Conservation (phyloP, 2,329 filamentous ascomycete species). For the Beauveria medogensis region DNA sequence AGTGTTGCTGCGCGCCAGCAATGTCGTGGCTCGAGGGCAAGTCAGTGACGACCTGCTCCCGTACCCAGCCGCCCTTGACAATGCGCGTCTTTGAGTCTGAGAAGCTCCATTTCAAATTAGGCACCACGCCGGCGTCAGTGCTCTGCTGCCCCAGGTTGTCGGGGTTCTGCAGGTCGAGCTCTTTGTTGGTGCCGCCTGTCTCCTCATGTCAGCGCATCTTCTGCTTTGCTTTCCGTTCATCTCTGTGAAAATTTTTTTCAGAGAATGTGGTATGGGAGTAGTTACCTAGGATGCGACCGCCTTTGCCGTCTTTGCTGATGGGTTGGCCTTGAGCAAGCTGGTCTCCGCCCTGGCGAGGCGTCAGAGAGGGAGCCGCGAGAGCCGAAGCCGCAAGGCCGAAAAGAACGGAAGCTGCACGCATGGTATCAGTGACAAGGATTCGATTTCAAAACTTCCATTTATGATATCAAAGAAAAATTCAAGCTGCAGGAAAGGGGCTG, state of each 20-base stretch:
- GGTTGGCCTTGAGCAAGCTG: slow-evolving; percentile 46
- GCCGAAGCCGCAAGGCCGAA: slow-evolving; percentile 2
- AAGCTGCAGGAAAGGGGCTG: neutral
- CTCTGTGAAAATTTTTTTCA: neutral
- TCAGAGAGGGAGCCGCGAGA: slow-evolving; percentile 16
- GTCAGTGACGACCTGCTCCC: slow-evolving; percentile 60
- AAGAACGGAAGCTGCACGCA: slow-evolving; percentile 1
- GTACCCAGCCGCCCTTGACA: slow-evolving; percentile 56
- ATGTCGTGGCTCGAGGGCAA: slow-evolving; percentile 59
- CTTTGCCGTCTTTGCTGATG: slow-evolving; percentile 48
- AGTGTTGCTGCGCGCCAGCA: slow-evolving; percentile 58
- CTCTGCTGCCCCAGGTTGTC: slow-evolving; percentile 53
- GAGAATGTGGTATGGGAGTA: neutral
- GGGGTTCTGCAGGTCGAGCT: slow-evolving; percentile 54
- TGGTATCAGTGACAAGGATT: neutral
- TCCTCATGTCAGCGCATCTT: neutral
- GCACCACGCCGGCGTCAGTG: slow-evolving; percentile 56
- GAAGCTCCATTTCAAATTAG: slow-evolving; percentile 63
- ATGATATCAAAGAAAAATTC: neutral
- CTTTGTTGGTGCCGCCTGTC: slow-evolving; percentile 54
- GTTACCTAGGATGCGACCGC: slow-evolving; percentile 49
- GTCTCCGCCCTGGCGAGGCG: slow-evolving; percentile 18
- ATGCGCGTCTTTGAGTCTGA: slow-evolving; percentile 58
- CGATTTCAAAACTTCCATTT: neutral
- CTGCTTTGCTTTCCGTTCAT: neutral